Percentiles rank a stretch among this genome's conserved stretches.
Conservation (phyloP, 1,139 yeast genomes). For the Saccharomyces hybrid region DNA sequence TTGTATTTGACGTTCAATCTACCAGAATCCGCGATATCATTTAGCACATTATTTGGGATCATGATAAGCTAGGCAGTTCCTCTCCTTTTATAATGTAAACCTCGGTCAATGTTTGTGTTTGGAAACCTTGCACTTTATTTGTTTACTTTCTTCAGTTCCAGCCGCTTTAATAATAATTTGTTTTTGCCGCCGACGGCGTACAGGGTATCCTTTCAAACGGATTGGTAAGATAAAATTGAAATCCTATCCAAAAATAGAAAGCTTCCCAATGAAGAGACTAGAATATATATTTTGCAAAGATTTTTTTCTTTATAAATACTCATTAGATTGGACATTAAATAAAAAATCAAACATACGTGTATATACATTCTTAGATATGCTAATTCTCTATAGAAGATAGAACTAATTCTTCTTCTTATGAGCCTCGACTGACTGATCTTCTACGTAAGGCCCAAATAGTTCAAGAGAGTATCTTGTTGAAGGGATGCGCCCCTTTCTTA, state of each 20-base stretch:
- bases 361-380: neutral
- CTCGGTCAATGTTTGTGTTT: neutral
- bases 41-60: neutral
- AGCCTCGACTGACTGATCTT: neutral
- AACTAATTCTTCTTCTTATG: neutral
- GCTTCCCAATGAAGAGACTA: neutral
- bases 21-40: neutral
- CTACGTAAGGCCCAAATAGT: conserved; percentile 5
- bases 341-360: neutral
- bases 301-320: too few species aligned
- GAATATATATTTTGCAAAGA: too few species aligned
- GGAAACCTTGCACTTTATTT: neutral
- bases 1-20: neutral
- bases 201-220: neutral
- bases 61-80: neutral
- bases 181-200: neutral
- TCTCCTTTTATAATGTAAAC: neutral
- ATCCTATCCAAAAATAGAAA: too few species aligned
- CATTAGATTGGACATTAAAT: neutral
- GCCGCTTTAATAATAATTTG: too few species aligned
- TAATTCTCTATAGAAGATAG: too few species aligned
- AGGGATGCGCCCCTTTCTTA: conserved; percentile 6
- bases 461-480: conserved; percentile 4
- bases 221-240: neutral
- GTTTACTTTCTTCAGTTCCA: neutral